Base-by-base conservation (phyloP, 352 stramenopile genomes). In the Pythium volutum region DNA sequence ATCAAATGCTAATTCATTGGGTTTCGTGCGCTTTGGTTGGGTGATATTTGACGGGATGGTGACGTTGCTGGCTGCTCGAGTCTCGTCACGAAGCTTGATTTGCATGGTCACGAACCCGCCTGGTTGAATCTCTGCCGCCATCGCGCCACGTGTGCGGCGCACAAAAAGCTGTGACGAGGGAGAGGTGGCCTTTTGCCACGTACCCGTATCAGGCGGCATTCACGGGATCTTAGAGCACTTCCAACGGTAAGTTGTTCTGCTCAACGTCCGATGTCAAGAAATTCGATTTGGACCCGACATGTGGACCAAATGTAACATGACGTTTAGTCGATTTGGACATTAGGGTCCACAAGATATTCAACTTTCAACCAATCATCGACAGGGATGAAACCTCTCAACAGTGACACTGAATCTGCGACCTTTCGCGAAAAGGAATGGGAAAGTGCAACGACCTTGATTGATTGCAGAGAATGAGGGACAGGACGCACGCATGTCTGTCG, bases 1-100 rank as follows among this genome's bases (percentile, higher is more conserved):
- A 74, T 74, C 46, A 57, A 26, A 62, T 2, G 2, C 0, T 0
- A 25, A n/a, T 5, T n/a, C n/a, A n/a, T n/a, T n/a, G n/a, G n/a
- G n/a, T n/a, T 46, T 14, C 1, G 22, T 5, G 2, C 22, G 36
- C 29, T 34, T 46, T 15, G 22, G 64, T 69, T 69, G 62, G 62
- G 15, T n/a, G 25, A 66, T 47, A 58, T 46, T 10, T 10, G 4
- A 20, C 25, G 11, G 4, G 14, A 5, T 4, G 42, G 58, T 65
- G 58, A 65, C 58, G 58, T 59, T 38, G 58, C 58, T 7, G 6
- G 8, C 18, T 7, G 20, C 22, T 33, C 6, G 9, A 15, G 42
- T 50, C 29, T 33, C 47, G 33, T 63, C 53, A 59, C 50, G 6
- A 36, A 36, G 31, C 31, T 36, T 11, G n/a, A 36, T 36, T 36